phyloP scores from a whole-genome alignment of 148 eudicot species.

The Vaccinium vitisidaea region DNA sequence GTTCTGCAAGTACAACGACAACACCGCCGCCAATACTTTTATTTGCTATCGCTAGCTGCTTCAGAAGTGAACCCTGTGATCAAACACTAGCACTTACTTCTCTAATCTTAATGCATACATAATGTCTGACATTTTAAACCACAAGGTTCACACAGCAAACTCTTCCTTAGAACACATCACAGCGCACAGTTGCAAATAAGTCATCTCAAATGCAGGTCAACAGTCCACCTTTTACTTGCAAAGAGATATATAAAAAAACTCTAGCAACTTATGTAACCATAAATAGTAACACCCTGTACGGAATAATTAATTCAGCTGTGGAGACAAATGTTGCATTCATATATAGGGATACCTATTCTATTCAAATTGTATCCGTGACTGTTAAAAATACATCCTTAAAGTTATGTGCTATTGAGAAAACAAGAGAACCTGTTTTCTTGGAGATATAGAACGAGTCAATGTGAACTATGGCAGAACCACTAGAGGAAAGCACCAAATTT shows the following conservation, averaged over 20 bases:
- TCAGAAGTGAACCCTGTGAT: constrained; percentile 84
- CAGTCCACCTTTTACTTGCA: background rate
- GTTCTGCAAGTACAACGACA: constrained; percentile 90
- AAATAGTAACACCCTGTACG: background rate
- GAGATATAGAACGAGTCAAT: background rate
- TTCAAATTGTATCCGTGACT: too few relatives aligned
- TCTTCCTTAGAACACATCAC: background rate
- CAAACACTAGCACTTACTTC: constrained; percentile 13
- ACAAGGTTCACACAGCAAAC: background rate
- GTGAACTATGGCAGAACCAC: background rate
- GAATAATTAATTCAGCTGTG: background rate
- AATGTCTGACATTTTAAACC: background rate
- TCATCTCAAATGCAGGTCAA: background rate
- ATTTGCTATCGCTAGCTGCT: constrained; percentile 92
- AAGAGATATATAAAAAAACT: background rate
- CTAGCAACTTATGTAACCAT: background rate
- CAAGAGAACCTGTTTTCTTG: too few relatives aligned
- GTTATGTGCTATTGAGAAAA: background rate
- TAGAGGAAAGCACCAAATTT: background rate
- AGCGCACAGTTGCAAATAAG: background rate
- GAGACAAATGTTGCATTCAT: background rate
- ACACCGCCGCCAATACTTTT: constrained; percentile 94
- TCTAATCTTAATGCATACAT: background rate
- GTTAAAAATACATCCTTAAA: background rate
- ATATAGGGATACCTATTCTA: background rate